Evolutionary conservation across 306 rosid genomes (phyloP), one percentile per base, ranked within the genome.

Genomic region (Fragaria vesca): DNA sequence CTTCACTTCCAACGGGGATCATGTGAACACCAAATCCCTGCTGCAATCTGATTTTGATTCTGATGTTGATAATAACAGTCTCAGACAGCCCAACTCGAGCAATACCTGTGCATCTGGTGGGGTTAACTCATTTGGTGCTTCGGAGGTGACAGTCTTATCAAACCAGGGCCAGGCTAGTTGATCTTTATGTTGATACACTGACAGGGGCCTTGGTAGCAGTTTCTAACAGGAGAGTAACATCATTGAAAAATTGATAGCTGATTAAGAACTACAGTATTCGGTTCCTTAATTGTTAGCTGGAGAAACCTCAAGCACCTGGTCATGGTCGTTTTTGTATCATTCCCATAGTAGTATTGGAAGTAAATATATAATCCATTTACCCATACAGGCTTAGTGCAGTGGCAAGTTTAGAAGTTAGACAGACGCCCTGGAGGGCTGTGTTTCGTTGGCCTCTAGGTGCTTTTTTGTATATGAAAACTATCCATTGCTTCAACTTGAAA

Each of bases 151-250:
- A 43, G 82, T 83, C 83, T 71, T 81, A 63, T 85, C 91, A 69
- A 87, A 87, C 80, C 83, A 78, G 86, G 90, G 86, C 76, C 85
- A 78, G 88, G 90, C 86, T 77, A 84, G 89, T 81, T 83, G 77
- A 83, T 47, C 42, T 47, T 66, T 66, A 54, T 83, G 42, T 70
- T 72, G 77, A 51, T 81, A 57, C 67, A 45, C 75, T 28, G 81
- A 80, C 80, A 40, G 84, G 77, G 61, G 72, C 61, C 60, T 60
- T 66, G 77, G 52, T 38, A 76, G 67, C 67, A 36, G 83, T 46
- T 32, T 47, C 54, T 80, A 67, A 83, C 84, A 51, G 78, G 42
- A 28, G 20, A 70, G 54, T 57, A 50, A 34, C 57, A 34, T 72
- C 12, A 24, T 21, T 61, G 74, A 47, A 32, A 61, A 42, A 28